These are phyloP conservation scores for Yamadazyma diddensiae DNA, from an alignment of 1,139 yeast genomes.

Conservation along the genomic window DNA sequence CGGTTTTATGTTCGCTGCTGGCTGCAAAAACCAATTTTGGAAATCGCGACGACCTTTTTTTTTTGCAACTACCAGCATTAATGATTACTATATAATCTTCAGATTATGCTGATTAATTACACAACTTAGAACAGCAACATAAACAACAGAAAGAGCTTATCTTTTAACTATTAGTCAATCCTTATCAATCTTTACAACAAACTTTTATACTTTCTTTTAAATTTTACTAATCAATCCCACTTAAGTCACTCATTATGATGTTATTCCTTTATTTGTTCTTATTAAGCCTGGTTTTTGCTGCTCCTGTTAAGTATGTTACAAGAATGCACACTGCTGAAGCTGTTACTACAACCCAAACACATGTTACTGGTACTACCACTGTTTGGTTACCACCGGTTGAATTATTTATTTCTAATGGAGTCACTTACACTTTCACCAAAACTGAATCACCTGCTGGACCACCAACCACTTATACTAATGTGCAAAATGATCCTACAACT, in stretches of 20 bases:
- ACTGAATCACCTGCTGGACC: constrained; percentile 32
- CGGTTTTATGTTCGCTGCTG: too few relatives aligned
- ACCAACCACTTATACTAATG: constrained; percentile 32
- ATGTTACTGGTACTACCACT: constrained; percentile 59
- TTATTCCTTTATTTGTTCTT: constrained; percentile 19
- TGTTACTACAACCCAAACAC: constrained; percentile 51
- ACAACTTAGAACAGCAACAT: neutral
- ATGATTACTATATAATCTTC: neutral
- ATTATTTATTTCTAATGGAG: constrained; percentile 58
- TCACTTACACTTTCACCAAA: constrained; percentile 57
- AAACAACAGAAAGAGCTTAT: neutral
- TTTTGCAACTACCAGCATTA: constrained; percentile 6
- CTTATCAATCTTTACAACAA: constrained; percentile 2
- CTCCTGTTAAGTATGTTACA: constrained; percentile 48
- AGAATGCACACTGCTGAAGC: constrained; percentile 62
- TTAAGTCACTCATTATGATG: constrained; percentile 7
- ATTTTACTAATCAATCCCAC: constrained; percentile 1
- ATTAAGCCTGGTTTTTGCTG: constrained; percentile 24
- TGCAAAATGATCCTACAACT: constrained; percentile 14
- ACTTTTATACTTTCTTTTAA: constrained; percentile 4
- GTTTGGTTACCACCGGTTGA: constrained; percentile 69
- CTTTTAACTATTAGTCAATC: constrained; percentile 4
- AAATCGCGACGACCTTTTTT: constrained; percentile 1
- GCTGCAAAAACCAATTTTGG: constrained; percentile 6
- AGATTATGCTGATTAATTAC: neutral